These are phyloP conservation scores for Suillus alpinus DNA, from an alignment of 768 basidiomycete genomes.

Conservation along the genomic window DNA sequence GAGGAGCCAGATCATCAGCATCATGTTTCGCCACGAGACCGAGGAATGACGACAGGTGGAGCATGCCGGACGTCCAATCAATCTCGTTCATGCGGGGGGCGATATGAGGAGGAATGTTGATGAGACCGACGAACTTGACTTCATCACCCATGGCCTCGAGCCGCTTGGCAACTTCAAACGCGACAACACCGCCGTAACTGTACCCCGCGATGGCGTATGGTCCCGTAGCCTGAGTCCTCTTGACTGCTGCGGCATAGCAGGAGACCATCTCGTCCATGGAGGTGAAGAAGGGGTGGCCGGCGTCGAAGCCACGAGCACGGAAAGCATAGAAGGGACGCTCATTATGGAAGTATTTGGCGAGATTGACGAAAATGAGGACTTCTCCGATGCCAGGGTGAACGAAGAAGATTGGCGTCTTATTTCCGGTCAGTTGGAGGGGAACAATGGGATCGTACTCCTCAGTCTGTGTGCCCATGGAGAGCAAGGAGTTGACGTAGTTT, in stretches of 20 bases:
- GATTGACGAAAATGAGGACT: slow-evolving; percentile 38
- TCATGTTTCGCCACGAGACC: slow-evolving; percentile 27
- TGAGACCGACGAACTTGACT: slow-evolving; percentile 32
- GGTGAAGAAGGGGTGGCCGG: slow-evolving; percentile 27
- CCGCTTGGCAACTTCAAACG: slow-evolving; percentile 34
- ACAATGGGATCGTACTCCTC: slow-evolving; percentile 39
- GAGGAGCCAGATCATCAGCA: slow-evolving; percentile 19
- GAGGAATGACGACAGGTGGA: slow-evolving; percentile 42
- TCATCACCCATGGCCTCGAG: slow-evolving; percentile 27
- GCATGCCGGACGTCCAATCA: slow-evolving; percentile 36
- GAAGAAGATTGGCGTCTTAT: slow-evolving; percentile 42
- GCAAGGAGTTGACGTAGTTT: slow-evolving; percentile 29
- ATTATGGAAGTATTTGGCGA: slow-evolving; percentile 37
- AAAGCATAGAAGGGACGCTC: slow-evolving; percentile 39
- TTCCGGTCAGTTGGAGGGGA: slow-evolving; percentile 35
- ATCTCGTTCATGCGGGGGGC: slow-evolving; percentile 41
- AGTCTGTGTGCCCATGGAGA: slow-evolving; percentile 12
- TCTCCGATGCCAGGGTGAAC: slow-evolving; percentile 44
- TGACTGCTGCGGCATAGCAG: slow-evolving; percentile 29
- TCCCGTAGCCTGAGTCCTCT: slow-evolving; percentile 26
- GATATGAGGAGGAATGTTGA: slow-evolving; percentile 37
- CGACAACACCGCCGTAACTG: slow-evolving; percentile 37
- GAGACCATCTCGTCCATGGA: slow-evolving; percentile 33
- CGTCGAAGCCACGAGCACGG: slow-evolving; percentile 37
- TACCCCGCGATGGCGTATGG: slow-evolving; percentile 37